Percentiles rank a stretch among this genome's conserved stretches.
Conservation (phyloP, 2,329 filamentous ascomycete species). For the Neofusicoccum kwambonambiense region DNA sequence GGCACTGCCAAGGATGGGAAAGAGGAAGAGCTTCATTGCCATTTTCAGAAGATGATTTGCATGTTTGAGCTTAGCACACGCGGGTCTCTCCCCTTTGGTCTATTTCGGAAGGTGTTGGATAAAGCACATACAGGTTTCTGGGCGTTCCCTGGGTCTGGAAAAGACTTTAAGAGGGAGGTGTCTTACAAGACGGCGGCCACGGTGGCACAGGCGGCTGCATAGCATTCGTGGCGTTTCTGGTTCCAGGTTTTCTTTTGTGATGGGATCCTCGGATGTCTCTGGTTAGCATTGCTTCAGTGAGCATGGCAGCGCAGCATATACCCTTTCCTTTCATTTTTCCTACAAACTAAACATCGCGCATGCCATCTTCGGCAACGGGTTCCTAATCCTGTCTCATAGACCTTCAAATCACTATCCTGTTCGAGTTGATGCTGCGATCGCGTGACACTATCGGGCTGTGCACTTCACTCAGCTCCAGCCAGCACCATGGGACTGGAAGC, state of each 20-base stretch:
- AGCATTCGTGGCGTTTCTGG: constrained; percentile 14
- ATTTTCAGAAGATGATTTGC: constrained; percentile 39
- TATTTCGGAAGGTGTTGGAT: not conserved
- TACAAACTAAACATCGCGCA: constrained; percentile 1
- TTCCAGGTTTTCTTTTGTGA: constrained; percentile 9
- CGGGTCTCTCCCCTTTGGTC: not conserved
- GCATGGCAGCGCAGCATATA: constrained; percentile 18
- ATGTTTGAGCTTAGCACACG: not conserved
- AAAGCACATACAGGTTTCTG: not conserved
- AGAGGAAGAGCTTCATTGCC: constrained; percentile 48
- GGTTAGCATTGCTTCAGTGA: constrained; percentile 13
- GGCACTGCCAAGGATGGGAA: constrained; percentile 39
- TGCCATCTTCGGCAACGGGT: not conserved
- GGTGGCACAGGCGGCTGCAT: constrained; percentile 17
- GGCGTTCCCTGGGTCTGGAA: not conserved
- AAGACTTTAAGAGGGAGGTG: not conserved
- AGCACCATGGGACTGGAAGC: not conserved
- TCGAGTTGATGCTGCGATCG: not conserved
- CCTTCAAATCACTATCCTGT: not conserved
- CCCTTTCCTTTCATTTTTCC: constrained; percentile 14
- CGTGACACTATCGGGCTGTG: not conserved
- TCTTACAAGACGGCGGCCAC: not conserved
- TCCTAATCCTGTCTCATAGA: constrained; percentile 1
- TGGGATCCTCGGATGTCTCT: not conserved
- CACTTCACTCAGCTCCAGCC: not conserved